Conservation (phyloP, 2,329 filamentous ascomycete species). For the Colletotrichum sidae region DNA sequence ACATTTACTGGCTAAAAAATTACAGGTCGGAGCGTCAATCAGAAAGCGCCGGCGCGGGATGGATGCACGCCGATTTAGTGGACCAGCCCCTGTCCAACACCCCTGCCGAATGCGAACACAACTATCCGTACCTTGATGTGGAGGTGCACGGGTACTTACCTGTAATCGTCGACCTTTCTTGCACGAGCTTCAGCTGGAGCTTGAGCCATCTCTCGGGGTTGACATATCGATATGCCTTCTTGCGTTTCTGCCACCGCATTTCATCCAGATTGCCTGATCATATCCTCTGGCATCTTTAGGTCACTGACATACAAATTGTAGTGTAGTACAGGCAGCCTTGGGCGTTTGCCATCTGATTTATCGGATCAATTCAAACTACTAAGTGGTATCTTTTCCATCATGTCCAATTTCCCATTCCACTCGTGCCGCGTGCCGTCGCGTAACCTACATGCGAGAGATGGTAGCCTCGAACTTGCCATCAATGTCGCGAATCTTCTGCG, state of each 20-base stretch:
- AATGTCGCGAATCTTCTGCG: constrained; percentile 61
- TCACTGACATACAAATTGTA: too few relatives aligned
- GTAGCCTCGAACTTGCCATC: constrained; percentile 52
- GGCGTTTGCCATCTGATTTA: too few relatives aligned
- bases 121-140: not conserved
- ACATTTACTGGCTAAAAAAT: not conserved
- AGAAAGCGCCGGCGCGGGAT: constrained; percentile 13
- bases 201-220: too few relatives aligned
- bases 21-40: not conserved
- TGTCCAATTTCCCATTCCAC: not conserved
- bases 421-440: not conserved
- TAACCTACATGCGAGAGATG: constrained; percentile 20
- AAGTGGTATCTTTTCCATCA: constrained; percentile 11
- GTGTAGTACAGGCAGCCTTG: too few relatives aligned
- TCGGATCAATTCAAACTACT: not conserved
- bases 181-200: too few relatives aligned
- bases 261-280: too few relatives aligned
- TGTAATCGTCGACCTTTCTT: too few relatives aligned
- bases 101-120: not conserved
- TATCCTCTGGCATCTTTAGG: too few relatives aligned
- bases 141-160: too few relatives aligned
- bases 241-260: too few relatives aligned
- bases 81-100: constrained; percentile 8
- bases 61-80: constrained; percentile 24
- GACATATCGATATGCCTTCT: too few relatives aligned